Conservation (phyloP, 345 rosid species). For the Trapa bicornis region DNA sequence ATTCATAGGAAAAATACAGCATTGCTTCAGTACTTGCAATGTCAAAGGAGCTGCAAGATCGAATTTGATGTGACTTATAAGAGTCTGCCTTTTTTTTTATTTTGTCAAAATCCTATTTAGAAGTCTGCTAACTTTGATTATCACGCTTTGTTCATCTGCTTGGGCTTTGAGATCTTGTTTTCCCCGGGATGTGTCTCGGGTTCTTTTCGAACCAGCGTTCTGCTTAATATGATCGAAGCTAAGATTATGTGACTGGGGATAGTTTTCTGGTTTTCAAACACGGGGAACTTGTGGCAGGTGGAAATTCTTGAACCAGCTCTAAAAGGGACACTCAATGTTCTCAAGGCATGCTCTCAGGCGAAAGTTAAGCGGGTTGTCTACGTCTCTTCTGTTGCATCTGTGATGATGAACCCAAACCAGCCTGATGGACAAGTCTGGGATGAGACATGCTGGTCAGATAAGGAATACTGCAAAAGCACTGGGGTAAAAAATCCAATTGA, state of each 20-base stretch:
- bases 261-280: not conserved
- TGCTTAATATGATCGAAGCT: not conserved
- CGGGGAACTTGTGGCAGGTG: constrained; percentile 7
- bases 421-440: constrained; percentile 16
- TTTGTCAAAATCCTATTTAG: too few relatives aligned
- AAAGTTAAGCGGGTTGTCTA: constrained; percentile 16
- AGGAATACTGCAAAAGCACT: constrained; percentile 16
- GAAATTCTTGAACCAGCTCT: constrained; percentile 16
- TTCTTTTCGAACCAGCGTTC: not conserved
- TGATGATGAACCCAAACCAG: constrained; percentile 18
- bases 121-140: not conserved
- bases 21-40: not conserved
- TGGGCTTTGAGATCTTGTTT: not conserved
- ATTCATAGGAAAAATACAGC: not conserved
- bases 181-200: not conserved
- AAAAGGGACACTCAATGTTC: constrained; percentile 20
- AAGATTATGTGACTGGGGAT: not conserved
- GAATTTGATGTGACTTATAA: not conserved
- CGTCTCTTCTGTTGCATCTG: constrained; percentile 16
- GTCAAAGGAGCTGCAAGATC: not conserved
- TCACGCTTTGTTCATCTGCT: not conserved
- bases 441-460: constrained; percentile 26
- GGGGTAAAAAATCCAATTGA: constrained; percentile 2
- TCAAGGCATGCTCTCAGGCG: constrained; percentile 17
- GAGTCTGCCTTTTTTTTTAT: not conserved